Base-by-base conservation (phyloP, 805 yeast species). In the Candida fluviatilis region DNA sequence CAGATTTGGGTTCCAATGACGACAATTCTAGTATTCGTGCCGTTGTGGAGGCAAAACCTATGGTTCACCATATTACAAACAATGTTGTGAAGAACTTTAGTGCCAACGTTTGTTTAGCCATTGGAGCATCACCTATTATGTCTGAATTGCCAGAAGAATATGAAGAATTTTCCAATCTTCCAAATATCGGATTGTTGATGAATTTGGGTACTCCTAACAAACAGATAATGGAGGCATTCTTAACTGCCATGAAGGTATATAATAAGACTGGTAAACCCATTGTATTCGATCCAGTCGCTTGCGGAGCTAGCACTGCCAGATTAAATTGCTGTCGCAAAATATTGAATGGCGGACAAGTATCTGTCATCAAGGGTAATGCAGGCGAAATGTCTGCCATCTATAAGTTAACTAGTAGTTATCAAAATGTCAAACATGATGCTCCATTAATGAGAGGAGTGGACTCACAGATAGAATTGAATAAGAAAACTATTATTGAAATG, bases 281-380 rank as follows among this genome's bases (percentile, higher is more conserved):
- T 23, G 76, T 89, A 0, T 81, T 84, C 48, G 97, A 89, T 57
- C 97, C 96, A 0, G 96, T 89, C n/a, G 97, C 89, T 1, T 87
- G 82, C 28, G 95, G 95, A 18, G 96, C 96, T 0, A 72, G 95
- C 0, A 40, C 52, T 3, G 71, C 76, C 4, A 69, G 97, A 41
- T 62, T 64, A 28, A 50, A 58, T 3, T 64, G 78, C 13, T 74
- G 80, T 36, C 55, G 64, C 18, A 53, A 55, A 1, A 49, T 88
- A 7, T 56, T 89, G 23, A 67, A 79, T 26, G 56, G 68, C 10
- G 88, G 87, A 1, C 74, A 71, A 50, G 72, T 69, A 44, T 65
- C 76, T 21, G 88, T 84, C 18, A 80, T 89, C 46, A 87, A 90
- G 57, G 96, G 96, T 1, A 89, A 89, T 50, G 73, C 78, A 10